A percentile compares a stretch with the other conserved stretches of the same genome.
phyloP scores from a whole-genome alignment of 441 rosid genomes.

The Aleurites moluccanus region DNA sequence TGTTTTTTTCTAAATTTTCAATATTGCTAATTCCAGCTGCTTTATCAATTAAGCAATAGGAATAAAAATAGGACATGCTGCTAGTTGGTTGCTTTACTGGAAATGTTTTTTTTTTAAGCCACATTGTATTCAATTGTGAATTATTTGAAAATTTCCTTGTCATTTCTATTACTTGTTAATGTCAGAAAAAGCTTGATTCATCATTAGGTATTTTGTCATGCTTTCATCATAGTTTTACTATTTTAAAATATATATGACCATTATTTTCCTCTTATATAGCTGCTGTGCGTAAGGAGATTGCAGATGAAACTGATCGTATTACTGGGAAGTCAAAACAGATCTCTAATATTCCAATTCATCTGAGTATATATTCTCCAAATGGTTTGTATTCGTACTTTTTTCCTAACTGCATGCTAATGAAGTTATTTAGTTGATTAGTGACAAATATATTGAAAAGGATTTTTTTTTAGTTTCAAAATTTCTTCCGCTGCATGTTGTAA shows the following conservation, averaged over 20 bases:
- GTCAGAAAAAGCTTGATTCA: neutral
- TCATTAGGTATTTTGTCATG: neutral
- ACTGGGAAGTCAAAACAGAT: conserved; percentile 90
- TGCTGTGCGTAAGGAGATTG: conserved; percentile 88
- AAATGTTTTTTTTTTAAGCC: neutral
- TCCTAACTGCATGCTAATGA: conserved; percentile 11
- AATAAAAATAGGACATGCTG: neutral
- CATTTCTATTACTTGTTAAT: neutral
- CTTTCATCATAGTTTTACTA: neutral
- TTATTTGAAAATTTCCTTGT: neutral
- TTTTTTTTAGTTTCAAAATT: neutral
- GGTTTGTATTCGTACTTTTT: conserved; percentile 47
- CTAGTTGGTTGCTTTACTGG: neutral
- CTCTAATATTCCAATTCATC: conserved; percentile 90
- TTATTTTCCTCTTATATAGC: conserved; percentile 47
- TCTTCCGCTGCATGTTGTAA: neutral
- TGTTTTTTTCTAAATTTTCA: neutral
- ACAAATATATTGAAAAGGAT: neutral
- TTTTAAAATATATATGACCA: conserved; percentile 9
- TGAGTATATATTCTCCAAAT: conserved; percentile 92
- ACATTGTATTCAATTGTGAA: neutral
- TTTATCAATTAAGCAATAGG: neutral
- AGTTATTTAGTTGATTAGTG: conserved; percentile 5
- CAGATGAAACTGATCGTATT: conserved; percentile 95
- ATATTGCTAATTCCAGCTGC: neutral